These are phyloP conservation scores for Pinus albicaulis DNA, from an alignment of 75 land plant genomes.

Conservation along the genomic window DNA sequence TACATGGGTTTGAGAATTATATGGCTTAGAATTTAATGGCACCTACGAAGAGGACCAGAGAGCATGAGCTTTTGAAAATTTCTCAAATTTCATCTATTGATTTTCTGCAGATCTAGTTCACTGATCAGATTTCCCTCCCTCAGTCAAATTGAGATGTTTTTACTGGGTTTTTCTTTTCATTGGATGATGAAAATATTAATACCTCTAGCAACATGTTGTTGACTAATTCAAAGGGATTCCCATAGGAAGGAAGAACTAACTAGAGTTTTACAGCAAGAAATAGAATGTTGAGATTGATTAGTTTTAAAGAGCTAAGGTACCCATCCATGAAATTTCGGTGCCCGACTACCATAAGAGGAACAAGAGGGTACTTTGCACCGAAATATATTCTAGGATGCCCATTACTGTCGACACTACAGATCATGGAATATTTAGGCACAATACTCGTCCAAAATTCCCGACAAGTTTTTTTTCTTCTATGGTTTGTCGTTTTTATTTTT, in stretches of 20 bases:
- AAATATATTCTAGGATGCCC: too few species aligned
- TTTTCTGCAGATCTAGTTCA: conserved; percentile 23
- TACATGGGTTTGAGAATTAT: conserved; percentile 21
- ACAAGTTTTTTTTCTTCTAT: too few species aligned
- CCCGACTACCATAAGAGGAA: too few species aligned
- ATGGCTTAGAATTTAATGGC: conserved; percentile 11
- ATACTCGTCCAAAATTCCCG: too few species aligned
- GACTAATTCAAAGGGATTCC: conserved; percentile 13
- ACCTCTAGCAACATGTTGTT: conserved; percentile 22
- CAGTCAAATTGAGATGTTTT: conserved; percentile 43
- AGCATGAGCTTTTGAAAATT: conserved; percentile 42
- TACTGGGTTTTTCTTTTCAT: conserved; percentile 75
- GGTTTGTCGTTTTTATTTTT: too few species aligned
- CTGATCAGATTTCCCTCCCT: not conserved
- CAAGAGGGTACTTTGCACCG: too few species aligned
- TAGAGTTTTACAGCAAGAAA: conserved; percentile 39
- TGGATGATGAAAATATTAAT: conserved; percentile 46
- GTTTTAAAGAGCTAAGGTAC: conserved; percentile 55
- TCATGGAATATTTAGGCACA: too few species aligned
- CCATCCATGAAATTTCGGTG: not conserved
- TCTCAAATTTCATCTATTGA: conserved; percentile 54
- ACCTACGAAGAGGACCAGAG: conserved; percentile 21
- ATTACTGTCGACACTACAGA: too few species aligned
- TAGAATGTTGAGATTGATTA: conserved; percentile 65
- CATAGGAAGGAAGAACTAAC: conserved; percentile 44